These are phyloP conservation scores for Rhizoclosmatium sp. DNA, from an alignment of 192 early-diverging fungal species.

Conservation along the genomic window DNA sequence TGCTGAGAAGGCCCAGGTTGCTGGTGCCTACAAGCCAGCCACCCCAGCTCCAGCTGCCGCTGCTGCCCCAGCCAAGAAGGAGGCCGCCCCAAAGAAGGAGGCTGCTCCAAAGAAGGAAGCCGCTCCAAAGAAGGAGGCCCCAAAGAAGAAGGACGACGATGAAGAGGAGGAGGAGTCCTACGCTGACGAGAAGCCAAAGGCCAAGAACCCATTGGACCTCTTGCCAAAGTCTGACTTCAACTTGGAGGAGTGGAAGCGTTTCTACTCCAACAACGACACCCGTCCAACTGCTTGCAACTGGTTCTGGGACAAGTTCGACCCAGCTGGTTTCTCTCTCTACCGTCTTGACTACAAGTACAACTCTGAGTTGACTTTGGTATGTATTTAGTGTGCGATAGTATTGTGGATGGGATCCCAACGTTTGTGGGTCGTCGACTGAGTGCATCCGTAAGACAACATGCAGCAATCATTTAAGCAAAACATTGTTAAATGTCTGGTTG, in stretches of 20 bases:
- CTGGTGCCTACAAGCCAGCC: slow-evolving; percentile 21
- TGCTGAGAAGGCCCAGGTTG: slow-evolving; percentile 63
- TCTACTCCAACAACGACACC: slow-evolving; percentile 97
- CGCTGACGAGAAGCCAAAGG: slow-evolving; percentile 81
- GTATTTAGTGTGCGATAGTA: background rate
- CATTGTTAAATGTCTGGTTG: too few species aligned
- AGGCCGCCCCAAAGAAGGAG: slow-evolving; percentile 31
- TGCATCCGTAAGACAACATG: too few species aligned
- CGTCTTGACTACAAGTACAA: slow-evolving; percentile 97
- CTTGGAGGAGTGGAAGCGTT: slow-evolving; percentile 95
- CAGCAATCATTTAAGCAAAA: too few species aligned
- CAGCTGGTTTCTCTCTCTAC: slow-evolving; percentile 90
- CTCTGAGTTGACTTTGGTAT: slow-evolving; percentile 79
- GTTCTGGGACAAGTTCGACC: slow-evolving; percentile 93
- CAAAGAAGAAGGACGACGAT: slow-evolving; percentile 65
- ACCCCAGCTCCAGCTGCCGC: slow-evolving; percentile 37
- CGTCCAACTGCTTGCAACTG: slow-evolving; percentile 84
- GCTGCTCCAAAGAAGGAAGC: slow-evolving; percentile 40
- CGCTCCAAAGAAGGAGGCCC: slow-evolving; percentile 63
- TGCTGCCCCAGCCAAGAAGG: slow-evolving; percentile 36
- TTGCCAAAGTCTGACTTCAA: slow-evolving; percentile 83
- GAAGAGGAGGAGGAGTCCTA: slow-evolving; percentile 69
- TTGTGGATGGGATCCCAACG: too few species aligned
- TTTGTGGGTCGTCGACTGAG: too few species aligned
- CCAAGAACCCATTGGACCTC: slow-evolving; percentile 89